Base-by-base conservation (phyloP, 2,329 filamentous ascomycete genomes). In the Ophiostoma sp. region DNA sequence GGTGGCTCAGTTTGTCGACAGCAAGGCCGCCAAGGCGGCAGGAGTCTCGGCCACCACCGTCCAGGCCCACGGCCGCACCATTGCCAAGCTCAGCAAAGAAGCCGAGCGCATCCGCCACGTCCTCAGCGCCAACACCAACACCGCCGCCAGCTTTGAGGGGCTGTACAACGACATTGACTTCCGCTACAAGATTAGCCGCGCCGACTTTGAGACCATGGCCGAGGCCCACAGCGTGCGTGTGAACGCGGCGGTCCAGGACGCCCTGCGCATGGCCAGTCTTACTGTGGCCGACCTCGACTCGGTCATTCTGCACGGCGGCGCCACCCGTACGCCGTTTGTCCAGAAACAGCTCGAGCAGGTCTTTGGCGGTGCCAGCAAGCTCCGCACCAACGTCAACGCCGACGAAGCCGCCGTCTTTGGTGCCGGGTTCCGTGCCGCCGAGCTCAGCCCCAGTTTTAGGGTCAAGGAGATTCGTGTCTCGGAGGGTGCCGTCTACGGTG, bases 371-470 rank as follows among this genome's bases (percentile, higher is more conserved):
- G 83, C 90, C 8, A 90, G 92, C 70, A 98, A 97, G 85, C 87
- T 99, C 74, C 92, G 94, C 76, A 92, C 91, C 79, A 99, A 97
- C 78, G 96, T 99, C 80, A 99, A 99, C 84, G 93, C 95, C 12
- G 96, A 99, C 79, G 96, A 99, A 83, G 92, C 96, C 31, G 96
- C 96, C 69, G 96, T 97, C 11, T 97, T 98, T 81, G 96, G 96
- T 78, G 95, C 96, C 72, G 95, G 92, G 36, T 98, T 99, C 87
- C 93, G 95, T 80, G 96, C 93, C 69, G 96, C 96, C 70, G 90
- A 93, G 78, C 87, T 99, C 74, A 98, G 94, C 83, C 94, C 95
- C 55, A 95, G 93, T 81, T 99, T 99, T 90, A 92, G 94, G 75
- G 96, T 99, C 80, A 99, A 98, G 87, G 96, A 98, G 80, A 99